phyloP scores from a whole-genome alignment of 2,329 filamentous ascomycete species.

The Neonectria magnoliae region DNA sequence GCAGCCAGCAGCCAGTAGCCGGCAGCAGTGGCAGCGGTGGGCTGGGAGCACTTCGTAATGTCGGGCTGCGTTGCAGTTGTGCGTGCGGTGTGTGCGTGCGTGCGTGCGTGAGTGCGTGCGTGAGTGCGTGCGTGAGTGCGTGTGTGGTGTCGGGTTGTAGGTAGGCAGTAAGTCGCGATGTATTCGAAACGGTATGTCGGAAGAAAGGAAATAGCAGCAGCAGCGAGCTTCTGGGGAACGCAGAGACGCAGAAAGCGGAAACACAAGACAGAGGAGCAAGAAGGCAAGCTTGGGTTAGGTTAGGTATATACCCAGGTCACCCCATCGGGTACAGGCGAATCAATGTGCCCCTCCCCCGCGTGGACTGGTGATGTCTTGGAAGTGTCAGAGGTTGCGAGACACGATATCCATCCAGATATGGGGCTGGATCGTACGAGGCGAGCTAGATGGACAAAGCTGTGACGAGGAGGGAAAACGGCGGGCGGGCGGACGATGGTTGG shows the following conservation, averaged over 20 bases:
- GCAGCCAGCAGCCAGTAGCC: too few relatives aligned
- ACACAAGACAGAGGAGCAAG: constrained; percentile 7
- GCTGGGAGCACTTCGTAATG: neutral
- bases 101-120: neutral
- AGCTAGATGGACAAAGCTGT: constrained; percentile 1
- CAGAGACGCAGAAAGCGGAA: constrained; percentile 23
- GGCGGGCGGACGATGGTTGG: constrained; percentile 18
- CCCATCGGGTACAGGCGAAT: constrained; percentile 38
- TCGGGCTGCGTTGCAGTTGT: neutral
- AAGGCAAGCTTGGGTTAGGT: constrained; percentile 39
- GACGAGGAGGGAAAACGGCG: constrained; percentile 26
- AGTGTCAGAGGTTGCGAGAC: constrained; percentile 30
- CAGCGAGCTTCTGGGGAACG: constrained; percentile 31
- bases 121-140: neutral
- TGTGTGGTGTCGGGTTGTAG: constrained; percentile 3
- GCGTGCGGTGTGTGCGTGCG: too few relatives aligned
- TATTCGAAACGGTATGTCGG: constrained; percentile 5
- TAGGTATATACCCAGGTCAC: constrained; percentile 29
- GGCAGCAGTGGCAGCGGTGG: neutral
- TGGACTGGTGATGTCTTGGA: constrained; percentile 34
- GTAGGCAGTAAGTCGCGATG: neutral
- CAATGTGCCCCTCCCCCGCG: constrained; percentile 41
- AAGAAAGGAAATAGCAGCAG: constrained; percentile 21
- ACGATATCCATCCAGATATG: constrained; percentile 30
- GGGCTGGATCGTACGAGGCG: constrained; percentile 36